These are phyloP conservation scores for Vigna unguiculata DNA, from an alignment of 306 rosid genomes.

Conservation along the genomic window DNA sequence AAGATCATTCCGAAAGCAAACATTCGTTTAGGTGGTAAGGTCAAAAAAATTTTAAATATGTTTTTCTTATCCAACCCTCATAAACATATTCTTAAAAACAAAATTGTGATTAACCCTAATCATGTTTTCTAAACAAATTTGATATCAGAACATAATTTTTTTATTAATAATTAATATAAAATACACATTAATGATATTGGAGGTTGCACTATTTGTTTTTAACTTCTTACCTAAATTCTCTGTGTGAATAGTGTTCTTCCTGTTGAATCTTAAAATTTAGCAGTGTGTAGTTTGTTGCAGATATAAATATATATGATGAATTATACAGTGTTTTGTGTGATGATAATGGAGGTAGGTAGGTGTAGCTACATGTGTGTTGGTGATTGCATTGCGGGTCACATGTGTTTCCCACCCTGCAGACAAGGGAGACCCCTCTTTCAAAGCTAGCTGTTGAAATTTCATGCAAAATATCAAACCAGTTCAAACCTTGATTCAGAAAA, in stretches of 20 bases:
- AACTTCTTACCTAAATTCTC: too few species aligned
- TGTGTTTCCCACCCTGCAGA: constrained; percentile 79
- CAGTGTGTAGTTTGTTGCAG: constrained; percentile 30
- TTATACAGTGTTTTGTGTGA: constrained; percentile 37
- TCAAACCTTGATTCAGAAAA: constrained; percentile 56
- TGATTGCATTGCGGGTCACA: constrained; percentile 69
- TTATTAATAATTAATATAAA: background rate
- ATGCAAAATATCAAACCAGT: constrained; percentile 45
- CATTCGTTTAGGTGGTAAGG: too few species aligned
- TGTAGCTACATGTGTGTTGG: constrained; percentile 53
- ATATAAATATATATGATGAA: constrained; percentile 36
- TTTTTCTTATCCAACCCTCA: too few species aligned
- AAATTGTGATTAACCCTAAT: too few species aligned
- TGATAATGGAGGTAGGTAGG: constrained; percentile 55
- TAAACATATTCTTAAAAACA: too few species aligned
- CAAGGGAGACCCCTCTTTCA: constrained; percentile 68
- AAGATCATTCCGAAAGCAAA: too few species aligned
- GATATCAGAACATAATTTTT: too few species aligned
- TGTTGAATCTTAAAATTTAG: background rate
- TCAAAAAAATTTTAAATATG: too few species aligned
- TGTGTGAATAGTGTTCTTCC: background rate
- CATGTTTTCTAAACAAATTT: too few species aligned
- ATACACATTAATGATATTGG: background rate
- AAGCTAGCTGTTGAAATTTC: constrained; percentile 61
- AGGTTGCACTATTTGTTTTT: too few species aligned